phyloP scores from a whole-genome alignment of 2,329 filamentous ascomycete species.

The Tolypocladium paradoxum region DNA sequence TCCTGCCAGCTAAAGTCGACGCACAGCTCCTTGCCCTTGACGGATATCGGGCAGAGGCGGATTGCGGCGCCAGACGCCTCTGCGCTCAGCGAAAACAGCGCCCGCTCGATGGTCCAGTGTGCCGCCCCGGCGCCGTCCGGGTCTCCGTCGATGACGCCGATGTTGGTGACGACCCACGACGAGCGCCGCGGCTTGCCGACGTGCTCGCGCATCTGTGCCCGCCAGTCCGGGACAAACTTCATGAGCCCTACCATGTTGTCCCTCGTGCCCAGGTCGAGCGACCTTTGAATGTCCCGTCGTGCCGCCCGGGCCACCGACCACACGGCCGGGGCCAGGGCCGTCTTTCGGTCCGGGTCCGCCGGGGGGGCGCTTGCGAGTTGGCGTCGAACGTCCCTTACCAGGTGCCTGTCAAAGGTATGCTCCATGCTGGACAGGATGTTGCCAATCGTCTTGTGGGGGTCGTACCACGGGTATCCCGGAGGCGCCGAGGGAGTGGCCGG shows the following conservation, averaged over 20 bases:
- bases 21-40: constrained; percentile 11
- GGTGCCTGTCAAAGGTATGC: background rate
- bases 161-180: constrained; percentile 15
- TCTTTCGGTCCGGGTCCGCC: background rate
- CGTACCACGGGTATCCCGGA: background rate
- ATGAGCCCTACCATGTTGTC: constrained; percentile 14
- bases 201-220: constrained; percentile 5
- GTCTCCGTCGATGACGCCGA: constrained; percentile 14
- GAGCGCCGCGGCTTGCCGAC: constrained; percentile 12
- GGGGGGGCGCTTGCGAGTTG: constrained; percentile 2
- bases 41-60: constrained; percentile 10
- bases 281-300: constrained; percentile 5
- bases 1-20: constrained; percentile 15
- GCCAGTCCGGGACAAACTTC: constrained; percentile 14
- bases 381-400: background rate
- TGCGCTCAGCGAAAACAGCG: constrained; percentile 11
- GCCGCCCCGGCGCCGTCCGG: background rate
- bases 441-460: constrained; percentile 5
- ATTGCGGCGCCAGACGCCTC: constrained; percentile 11
- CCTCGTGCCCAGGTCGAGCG: constrained; percentile 10
- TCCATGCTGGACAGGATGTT: constrained; percentile 7
- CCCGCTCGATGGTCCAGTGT: constrained; percentile 12
- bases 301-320: constrained; percentile 11
- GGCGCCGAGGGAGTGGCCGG: constrained; percentile 7
- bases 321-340: constrained; percentile 7